phyloP scores from a whole-genome alignment of 2,329 filamentous ascomycete genomes.

The Fusarium compactum region DNA sequence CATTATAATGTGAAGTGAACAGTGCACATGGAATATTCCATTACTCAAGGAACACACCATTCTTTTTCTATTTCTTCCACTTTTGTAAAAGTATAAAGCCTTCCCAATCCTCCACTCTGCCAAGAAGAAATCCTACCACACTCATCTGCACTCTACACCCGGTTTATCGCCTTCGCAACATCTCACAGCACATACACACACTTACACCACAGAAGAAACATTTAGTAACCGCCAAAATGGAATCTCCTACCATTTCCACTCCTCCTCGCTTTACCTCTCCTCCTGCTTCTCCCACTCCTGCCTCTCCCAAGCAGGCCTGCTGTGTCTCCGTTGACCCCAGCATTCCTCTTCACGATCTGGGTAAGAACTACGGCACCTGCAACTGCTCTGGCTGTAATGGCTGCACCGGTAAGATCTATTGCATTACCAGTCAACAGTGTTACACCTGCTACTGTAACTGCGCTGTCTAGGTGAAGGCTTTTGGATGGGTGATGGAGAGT shows the following conservation, averaged over 20 bases:
- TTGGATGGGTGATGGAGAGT: rapidly evolving
- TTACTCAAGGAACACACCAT: neutral
- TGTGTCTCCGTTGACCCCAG: rapidly evolving
- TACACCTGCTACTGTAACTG: constrained; percentile 16
- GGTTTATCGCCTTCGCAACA: neutral
- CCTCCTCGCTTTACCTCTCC: neutral
- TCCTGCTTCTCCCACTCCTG: rapidly evolving
- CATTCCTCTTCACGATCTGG: neutral
- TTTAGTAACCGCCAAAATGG: neutral
- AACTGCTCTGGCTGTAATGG: neutral
- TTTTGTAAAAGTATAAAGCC: neutral
- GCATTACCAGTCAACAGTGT: constrained; percentile 8
- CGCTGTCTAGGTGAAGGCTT: neutral
- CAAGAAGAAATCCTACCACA: neutral
- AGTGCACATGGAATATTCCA: neutral
- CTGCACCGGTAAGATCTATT: neutral
- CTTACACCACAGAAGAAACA: neutral
- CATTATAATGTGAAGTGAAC: neutral
- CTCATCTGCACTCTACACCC: neutral
- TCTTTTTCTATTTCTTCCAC: rapidly evolving
- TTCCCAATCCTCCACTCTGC: too few species aligned
- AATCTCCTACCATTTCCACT: neutral
- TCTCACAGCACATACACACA: neutral
- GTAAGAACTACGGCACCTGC: neutral
- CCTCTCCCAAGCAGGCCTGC: neutral